Percentiles rank a stretch among this genome's conserved stretches.
These are phyloP conservation scores for Bonia amplexicaulis DNA, from an alignment of 176 grass and related monocot species.

Conservation along the genomic window DNA sequence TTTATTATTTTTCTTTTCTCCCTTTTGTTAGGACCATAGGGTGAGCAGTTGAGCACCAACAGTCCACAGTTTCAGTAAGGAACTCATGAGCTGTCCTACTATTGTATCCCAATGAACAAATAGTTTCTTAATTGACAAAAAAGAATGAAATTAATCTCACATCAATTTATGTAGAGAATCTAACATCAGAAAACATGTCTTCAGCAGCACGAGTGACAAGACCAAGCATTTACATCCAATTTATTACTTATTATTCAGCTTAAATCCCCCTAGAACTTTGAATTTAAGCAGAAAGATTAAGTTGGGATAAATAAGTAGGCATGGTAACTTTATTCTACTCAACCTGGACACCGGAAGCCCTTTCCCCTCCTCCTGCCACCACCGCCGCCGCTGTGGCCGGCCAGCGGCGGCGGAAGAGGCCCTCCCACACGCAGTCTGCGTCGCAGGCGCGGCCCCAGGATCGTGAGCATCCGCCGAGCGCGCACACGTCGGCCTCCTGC, in stretches of 20 bases:
- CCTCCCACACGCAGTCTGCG: slow-evolving; percentile 54
- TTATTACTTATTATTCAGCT: neutral
- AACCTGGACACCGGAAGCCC: slow-evolving; percentile 19
- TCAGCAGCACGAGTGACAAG: neutral
- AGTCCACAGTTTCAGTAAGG: neutral
- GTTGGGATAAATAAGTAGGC: neutral
- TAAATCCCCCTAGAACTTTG: neutral
- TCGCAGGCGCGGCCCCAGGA: slow-evolving; percentile 54
- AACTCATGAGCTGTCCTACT: neutral
- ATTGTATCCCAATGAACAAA: neutral
- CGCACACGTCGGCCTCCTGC: slow-evolving; percentile 63
- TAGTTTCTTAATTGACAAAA: neutral
- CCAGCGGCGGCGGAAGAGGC: slow-evolving; percentile 63
- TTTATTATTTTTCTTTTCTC: neutral
- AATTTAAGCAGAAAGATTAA: neutral
- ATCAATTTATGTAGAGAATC: neutral
- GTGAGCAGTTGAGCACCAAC: neutral
- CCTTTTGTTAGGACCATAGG: neutral
- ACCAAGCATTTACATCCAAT: neutral
- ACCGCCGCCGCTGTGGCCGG: neutral
- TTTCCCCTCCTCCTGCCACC: neutral
- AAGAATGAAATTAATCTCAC: neutral
- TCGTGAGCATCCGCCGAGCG: slow-evolving; percentile 51
- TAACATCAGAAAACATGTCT: neutral
- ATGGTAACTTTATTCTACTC: neutral